Evolutionary conservation across 2,329 filamentous ascomycete species (phyloP), one percentile per base, ranked within the genome.

Genomic region (Calonectria montana): DNA sequence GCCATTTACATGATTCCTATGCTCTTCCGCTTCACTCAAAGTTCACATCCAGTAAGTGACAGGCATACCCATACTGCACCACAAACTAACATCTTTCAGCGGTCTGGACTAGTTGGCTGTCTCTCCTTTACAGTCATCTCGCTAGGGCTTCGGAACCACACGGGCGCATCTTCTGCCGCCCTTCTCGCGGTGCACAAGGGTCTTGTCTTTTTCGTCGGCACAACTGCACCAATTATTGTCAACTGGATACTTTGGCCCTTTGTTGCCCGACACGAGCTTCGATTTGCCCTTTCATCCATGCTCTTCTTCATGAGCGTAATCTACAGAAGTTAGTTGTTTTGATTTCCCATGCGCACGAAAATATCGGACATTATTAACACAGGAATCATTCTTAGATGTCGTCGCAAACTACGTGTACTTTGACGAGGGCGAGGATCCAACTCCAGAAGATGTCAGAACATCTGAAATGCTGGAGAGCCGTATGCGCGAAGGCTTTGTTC

Each of bases 181-280:
- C 76, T 82, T 4, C 83, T 88, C 8, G 86, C 86, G 9, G 86
- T 86, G 72, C 85, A 86, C 41, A 83, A 86, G 47, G 89, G 89
- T 0, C 74, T 87, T 3, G 84, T 87, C 0, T 87, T 91, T 71
- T 82, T 90, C 2, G 79, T 90, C 25, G 90, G 89, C 2, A 87
- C 89, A 3, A 83, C 88, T 1, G 84, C 87, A 1, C 88, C 89
- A 0, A 83, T 91, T 13, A 72, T 89, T 1, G 85, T 91, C 16
- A 91, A 91, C 74, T 91, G 89, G 89, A 76, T 89, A 15, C 81
- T 91, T 4, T 91, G 90, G 90, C 90, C 90, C 2, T 91, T 91
- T 73, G 85, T 91, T 6, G 89, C 90, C 13, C 84, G 90, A 15
- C 89, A 91, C 74, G 89, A 91, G 77, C 83, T 91, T 16, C 83